Conservation (phyloP, 2,329 filamentous ascomycete species). For the Beauveria sp. region DNA sequence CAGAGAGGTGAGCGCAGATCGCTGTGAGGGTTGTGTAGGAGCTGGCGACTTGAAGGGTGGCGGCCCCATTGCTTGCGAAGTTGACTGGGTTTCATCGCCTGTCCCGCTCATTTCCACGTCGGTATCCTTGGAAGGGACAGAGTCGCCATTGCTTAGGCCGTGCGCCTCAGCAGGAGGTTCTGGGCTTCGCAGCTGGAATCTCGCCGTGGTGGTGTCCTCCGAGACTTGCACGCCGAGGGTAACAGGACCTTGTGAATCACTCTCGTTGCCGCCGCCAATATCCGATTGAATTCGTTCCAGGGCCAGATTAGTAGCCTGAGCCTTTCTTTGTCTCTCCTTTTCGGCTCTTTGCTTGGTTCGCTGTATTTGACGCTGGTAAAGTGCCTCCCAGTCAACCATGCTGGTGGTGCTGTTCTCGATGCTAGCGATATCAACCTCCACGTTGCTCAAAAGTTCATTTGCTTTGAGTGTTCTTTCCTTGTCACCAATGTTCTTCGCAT, state of each 20-base stretch:
- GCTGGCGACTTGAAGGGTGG: constrained; percentile 33
- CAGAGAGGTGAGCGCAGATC: constrained; percentile 51
- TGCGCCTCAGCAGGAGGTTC: constrained; percentile 26
- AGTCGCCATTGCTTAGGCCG: constrained; percentile 48
- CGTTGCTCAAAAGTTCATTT: constrained; percentile 86
- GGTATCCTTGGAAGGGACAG: constrained; percentile 37
- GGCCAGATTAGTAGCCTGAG: constrained; percentile 42
- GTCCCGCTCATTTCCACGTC: constrained; percentile 58
- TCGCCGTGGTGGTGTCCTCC: constrained; percentile 39
- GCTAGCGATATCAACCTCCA: constrained; percentile 82
- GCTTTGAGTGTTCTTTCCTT: constrained; percentile 76
- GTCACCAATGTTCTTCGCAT: constrained; percentile 76
- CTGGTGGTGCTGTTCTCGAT: constrained; percentile 62
- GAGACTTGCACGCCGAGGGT: constrained; percentile 59
- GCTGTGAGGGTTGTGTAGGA: constrained; percentile 56
- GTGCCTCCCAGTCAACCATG: constrained; percentile 66
- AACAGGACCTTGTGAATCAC: constrained; percentile 48
- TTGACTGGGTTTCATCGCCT: constrained; percentile 39
- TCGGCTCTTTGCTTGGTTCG: constrained; percentile 53
- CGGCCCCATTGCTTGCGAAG: constrained; percentile 44
- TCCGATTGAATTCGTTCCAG: constrained; percentile 44
- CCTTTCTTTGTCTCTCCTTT: constrained; percentile 55
- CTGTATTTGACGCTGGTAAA: constrained; percentile 66
- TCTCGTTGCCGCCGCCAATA: constrained; percentile 41
- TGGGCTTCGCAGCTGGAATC: constrained; percentile 50